Base-by-base conservation (phyloP, 2,329 filamentous ascomycete species). In the Stagonosporopsis cucurbitacearum region DNA sequence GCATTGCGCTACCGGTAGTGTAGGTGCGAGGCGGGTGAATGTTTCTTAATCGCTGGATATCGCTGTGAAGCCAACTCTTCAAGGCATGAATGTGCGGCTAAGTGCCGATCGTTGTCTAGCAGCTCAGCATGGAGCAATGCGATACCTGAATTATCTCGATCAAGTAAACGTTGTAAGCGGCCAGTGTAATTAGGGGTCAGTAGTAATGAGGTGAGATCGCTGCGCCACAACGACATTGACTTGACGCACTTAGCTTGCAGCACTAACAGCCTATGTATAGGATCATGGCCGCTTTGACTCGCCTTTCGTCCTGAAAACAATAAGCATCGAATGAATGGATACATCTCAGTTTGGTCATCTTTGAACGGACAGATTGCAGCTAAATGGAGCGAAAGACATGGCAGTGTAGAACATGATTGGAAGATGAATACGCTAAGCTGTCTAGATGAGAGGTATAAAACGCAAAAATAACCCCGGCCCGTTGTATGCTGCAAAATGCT, bases 71-170 rank as follows among this genome's bases (percentile, higher is more conserved):
- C 23, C 57, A 51, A 1, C 44, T 30, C 43, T 62, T 64, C 8
- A 66, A 39, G 51, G 57, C 37, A 66, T 57, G 11, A 66, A 48
- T 4, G 39, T 47, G 9, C 54, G 47, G n/a, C n/a, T n/a, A n/a
- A 58, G 4, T 56, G 62, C 19, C 9, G 40, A 19, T 49, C 43
- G 1, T 50, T 26, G n/a, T 19, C 13, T 4, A 45, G 49, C 8
- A 63, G 12, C 36, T 61, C 50, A 19, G 32, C 25, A 13, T 58
- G n/a, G 49, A 17, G 59, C 45, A 22, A 66, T 43, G 19, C 52
- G 40, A 37, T 60, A 62, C 1, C n/a, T 20, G 6, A 35, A 41
- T 15, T 15, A 1, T 45, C 25, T 42, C 39, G 11, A 60, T 39
- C 5, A 64, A 26, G 20, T 57, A 54, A 11, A 64, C 51, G 32